phyloP scores from a whole-genome alignment of 768 basidiomycete species.

The Suillus plorans region DNA sequence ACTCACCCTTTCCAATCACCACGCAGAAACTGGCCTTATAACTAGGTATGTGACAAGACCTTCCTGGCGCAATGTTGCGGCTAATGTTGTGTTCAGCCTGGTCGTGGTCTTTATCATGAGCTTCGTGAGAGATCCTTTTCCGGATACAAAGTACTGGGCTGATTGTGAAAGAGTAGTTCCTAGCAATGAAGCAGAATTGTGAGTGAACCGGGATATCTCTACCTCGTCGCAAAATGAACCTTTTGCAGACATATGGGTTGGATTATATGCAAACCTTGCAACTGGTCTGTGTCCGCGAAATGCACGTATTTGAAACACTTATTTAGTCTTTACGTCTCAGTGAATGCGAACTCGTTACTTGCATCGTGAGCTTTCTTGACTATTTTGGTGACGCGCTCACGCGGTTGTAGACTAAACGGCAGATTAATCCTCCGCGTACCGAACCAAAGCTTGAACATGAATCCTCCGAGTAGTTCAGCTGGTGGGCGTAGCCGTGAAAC shows the following conservation, averaged over 20 bases:
- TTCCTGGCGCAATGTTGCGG: background rate
- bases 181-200: conserved; percentile 6
- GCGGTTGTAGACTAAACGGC: background rate
- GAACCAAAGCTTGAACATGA: background rate
- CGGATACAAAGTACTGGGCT: background rate
- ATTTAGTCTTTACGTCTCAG: background rate
- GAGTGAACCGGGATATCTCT: background rate
- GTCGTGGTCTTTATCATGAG: background rate
- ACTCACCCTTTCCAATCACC: background rate
- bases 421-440: background rate
- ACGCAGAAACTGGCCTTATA: conserved; percentile 4
- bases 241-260: conserved; percentile 4
- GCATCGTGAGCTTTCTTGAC: background rate
- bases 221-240: background rate
- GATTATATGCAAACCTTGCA: background rate
- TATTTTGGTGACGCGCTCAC: background rate
- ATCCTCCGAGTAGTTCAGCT: background rate
- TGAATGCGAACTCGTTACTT: conserved; percentile 2
- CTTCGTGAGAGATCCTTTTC: background rate
- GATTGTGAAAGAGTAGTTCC: background rate
- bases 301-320: background rate
- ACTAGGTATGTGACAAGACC: background rate
- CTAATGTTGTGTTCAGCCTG: background rate
- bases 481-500: background rate
- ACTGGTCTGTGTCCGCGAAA: background rate